phyloP scores from a whole-genome alignment of 805 yeast species.

The Kockiozyma suomiensis region DNA sequence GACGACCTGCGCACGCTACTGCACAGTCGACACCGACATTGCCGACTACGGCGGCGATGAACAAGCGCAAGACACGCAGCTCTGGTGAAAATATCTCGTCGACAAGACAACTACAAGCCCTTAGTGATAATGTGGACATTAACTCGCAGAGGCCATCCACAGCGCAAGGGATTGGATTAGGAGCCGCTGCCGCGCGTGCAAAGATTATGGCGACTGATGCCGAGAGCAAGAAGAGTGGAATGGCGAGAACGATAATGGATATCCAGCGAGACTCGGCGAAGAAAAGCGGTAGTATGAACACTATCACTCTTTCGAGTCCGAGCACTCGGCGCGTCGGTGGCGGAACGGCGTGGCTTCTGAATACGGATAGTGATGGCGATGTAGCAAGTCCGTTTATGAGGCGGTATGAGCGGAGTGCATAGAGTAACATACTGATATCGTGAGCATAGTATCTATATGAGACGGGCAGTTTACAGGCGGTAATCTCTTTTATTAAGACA shows the following conservation, averaged over 20 bases:
- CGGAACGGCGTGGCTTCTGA: conserved; percentile 4
- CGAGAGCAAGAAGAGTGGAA: conserved; percentile 33
- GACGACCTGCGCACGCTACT: neutral
- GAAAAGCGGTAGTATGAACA: neutral
- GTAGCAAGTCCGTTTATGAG: conserved; percentile 21
- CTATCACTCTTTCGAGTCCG: neutral
- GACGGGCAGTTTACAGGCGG: neutral
- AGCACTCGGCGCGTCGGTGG: neutral
- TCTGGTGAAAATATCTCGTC: conserved; percentile 4
- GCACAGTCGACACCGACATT: conserved; percentile 9
- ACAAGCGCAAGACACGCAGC: conserved; percentile 8
- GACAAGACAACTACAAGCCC: conserved; percentile 27
- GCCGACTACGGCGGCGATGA: neutral
- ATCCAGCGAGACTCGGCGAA: conserved; percentile 37
- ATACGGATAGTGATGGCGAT: conserved; percentile 15
- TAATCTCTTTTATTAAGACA: too few relatives aligned
- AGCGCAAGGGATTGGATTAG: conserved; percentile 35
- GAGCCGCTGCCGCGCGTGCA: conserved; percentile 40
- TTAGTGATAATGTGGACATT: conserved; percentile 22
- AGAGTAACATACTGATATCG: too few relatives aligned
- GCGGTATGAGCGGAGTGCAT: conserved; percentile 23
- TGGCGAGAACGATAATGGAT: conserved; percentile 39
- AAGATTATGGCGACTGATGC: conserved; percentile 36
- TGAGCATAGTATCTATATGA: too few relatives aligned
- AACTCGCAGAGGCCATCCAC: conserved; percentile 15